A percentile compares a stretch with the other conserved stretches of the same genome.
Evolutionary conservation across 2,329 filamentous ascomycete species (phyloP).

Genomic region (Huntiella bhutanensis): DNA sequence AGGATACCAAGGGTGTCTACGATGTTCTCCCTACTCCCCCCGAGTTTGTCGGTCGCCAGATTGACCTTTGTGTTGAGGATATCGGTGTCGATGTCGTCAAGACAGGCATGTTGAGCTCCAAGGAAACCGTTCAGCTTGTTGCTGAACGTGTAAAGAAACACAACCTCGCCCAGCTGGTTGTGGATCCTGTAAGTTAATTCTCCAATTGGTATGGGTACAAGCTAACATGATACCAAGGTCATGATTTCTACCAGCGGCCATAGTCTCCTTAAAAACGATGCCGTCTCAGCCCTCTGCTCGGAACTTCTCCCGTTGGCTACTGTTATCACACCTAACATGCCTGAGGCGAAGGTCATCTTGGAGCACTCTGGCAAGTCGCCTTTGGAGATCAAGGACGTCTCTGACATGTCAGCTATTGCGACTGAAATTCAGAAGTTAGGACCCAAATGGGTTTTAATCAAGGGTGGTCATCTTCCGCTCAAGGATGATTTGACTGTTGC

Average conservation of each 20-base stretch:
- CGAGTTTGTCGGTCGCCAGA: constrained; percentile 64
- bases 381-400: constrained; percentile 26
- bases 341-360: constrained; percentile 51
- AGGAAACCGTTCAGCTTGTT: constrained; percentile 21
- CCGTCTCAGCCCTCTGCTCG: constrained; percentile 39
- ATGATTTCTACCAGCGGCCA: constrained; percentile 80
- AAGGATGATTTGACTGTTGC: constrained; percentile 42
- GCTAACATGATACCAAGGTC: constrained; percentile 37
- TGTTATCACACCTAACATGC: constrained; percentile 58
- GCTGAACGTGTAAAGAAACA: constrained; percentile 16
- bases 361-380: constrained; percentile 25
- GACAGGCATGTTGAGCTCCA: constrained; percentile 36
- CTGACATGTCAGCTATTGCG: constrained; percentile 51
- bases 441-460: constrained; percentile 64
- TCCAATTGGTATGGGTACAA: not conserved
- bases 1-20: constrained; percentile 73
- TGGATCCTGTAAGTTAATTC: constrained; percentile 20
- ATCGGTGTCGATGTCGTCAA: constrained; percentile 81
- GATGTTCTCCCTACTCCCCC: constrained; percentile 65
- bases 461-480: constrained; percentile 80
- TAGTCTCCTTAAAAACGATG: constrained; percentile 43
- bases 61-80: constrained; percentile 68
- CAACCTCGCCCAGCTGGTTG: constrained; percentile 16
- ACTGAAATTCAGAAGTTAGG: constrained; percentile 48
- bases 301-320: constrained; percentile 47